Evolutionary conservation across 805 yeast genomes (phyloP).

Genomic region (Kodamaea neixiangensis): DNA sequence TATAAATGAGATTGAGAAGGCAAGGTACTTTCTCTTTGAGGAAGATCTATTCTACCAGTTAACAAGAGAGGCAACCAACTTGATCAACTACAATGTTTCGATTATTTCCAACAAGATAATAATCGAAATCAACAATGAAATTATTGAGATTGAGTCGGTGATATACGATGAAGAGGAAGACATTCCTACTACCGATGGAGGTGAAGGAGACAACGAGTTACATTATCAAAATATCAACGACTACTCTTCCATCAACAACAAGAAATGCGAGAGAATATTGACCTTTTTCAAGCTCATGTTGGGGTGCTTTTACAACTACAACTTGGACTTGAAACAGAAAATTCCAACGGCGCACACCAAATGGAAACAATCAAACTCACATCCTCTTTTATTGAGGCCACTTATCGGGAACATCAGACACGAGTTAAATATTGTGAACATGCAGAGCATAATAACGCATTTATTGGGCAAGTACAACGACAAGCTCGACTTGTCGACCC

Average conservation of each 20-base stretch:
- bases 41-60: constrained; percentile 83
- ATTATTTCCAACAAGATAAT: constrained; percentile 64
- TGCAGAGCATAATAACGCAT: constrained; percentile 30
- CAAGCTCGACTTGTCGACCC: constrained; percentile 9
- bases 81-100: constrained; percentile 69
- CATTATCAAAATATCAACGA: constrained; percentile 32
- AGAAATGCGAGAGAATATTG: constrained; percentile 55
- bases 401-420: constrained; percentile 61
- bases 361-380: constrained; percentile 45
- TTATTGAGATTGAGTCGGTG: constrained; percentile 70
- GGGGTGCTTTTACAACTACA: constrained; percentile 56
- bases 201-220: constrained; percentile 26
- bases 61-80: constrained; percentile 68
- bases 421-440: constrained; percentile 39
- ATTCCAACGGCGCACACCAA: constrained; percentile 50
- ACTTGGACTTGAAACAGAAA: constrained; percentile 41
- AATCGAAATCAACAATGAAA: constrained; percentile 64
- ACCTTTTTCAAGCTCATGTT: constrained; percentile 59
- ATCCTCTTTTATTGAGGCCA: constrained; percentile 54
- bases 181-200: constrained; percentile 32
- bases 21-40: constrained; percentile 79
- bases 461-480: constrained; percentile 17
- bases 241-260: constrained; percentile 33
- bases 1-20: constrained; percentile 59
- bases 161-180: constrained; percentile 34